Evolutionary conservation across 2,329 filamentous ascomycete genomes (phyloP).

Genomic region (Aspergillus luchuensis): DNA sequence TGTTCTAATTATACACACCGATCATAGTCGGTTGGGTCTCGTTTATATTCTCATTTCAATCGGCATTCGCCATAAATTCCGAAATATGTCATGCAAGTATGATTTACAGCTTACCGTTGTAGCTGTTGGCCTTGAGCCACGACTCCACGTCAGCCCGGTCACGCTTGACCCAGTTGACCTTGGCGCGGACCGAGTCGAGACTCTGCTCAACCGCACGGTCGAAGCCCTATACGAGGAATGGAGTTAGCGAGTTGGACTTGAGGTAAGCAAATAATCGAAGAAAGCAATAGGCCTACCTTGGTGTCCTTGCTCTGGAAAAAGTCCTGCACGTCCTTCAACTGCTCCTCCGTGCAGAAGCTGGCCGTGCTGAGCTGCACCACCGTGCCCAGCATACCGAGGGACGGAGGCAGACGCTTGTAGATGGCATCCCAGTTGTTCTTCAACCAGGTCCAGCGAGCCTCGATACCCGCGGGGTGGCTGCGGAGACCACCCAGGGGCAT

Average conservation of each 20-base stretch:
- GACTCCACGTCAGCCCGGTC: constrained; percentile 74
- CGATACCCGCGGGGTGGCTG: constrained; percentile 73
- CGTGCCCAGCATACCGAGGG: constrained; percentile 78
- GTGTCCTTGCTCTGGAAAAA: constrained; percentile 85
- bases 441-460: constrained; percentile 80
- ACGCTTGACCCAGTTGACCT: constrained; percentile 76
- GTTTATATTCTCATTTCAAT: background rate
- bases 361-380: constrained; percentile 81
- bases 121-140: constrained; percentile 70
- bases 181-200: constrained; percentile 79
- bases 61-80: background rate
- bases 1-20: background rate
- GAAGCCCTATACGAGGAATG: constrained; percentile 58
- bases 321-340: constrained; percentile 71
- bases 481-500: constrained; percentile 80
- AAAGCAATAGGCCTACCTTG: constrained; percentile 54
- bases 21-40: background rate
- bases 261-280: background rate
- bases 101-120: constrained; percentile 45
- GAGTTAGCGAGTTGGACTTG: constrained; percentile 8
- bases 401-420: constrained; percentile 79
- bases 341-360: constrained; percentile 75
- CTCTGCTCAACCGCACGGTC: constrained; percentile 89
- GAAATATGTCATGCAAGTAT: background rate
- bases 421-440: constrained; percentile 86